Base-by-base conservation (phyloP, 805 yeast genomes). In the Yamadazyma ubonensis region DNA sequence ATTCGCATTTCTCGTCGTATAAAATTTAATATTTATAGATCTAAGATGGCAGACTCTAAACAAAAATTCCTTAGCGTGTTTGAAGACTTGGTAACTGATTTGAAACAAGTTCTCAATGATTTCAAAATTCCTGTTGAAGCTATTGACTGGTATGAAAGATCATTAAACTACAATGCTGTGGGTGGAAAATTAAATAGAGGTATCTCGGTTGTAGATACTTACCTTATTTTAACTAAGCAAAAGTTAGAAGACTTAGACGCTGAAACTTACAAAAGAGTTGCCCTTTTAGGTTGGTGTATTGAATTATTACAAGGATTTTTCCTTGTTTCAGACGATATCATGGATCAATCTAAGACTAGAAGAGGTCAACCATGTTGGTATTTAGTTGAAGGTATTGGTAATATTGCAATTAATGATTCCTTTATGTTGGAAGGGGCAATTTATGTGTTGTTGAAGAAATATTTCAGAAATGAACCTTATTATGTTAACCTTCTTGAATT, bases 351-450 rank as follows among this genome's bases (percentile, higher is more conserved):
- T 23, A 84, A 87, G 63, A 93, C 99, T 29, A 86, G 99, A 75
- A 83, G 99, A 64, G 99, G 97, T 44, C 97, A 91, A 68, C 93
- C 96, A 50, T 93, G 99, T 67, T 93, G 99, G 99, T 93, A 89
- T 73, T 80, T 75, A 58, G 76, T 69, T 25, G 80, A 77, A 50
- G 79, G 79, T 28, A 96, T 93, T 44, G 87, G 86, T 29, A 88
- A 88, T 61, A 83, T 93, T 59, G 99, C 99, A 44, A 93, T 93
- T 65, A 93, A 93, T 59, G 99, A 93, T 60, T 80, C 99, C 3
- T 93, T 93, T 65, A 87, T 93, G 93, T 76, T 93, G 51, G 99
- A 93, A 67, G 95, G 91, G 42, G 88, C 96, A 33, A 89, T 93
- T 53, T 93, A 93, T 68, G 70, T 88, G 44, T 68, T 93, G 48